Evolutionary conservation across 1,139 yeast genomes (phyloP).

Genomic region (Geotrichum aggregatum): DNA sequence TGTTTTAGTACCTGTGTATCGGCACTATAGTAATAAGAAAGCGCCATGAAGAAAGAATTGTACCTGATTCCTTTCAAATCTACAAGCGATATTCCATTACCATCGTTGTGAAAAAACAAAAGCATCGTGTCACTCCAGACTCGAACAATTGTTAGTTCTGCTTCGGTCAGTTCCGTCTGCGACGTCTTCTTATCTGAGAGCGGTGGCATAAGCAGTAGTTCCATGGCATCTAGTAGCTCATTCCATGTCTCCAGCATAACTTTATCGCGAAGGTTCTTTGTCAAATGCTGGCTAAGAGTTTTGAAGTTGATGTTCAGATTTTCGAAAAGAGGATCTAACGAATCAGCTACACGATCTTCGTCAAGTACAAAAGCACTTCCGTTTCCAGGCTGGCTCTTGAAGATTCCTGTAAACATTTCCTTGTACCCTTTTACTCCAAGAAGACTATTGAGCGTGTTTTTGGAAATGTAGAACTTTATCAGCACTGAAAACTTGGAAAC

Average conservation of each 20-base stretch:
- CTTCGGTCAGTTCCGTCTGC: conserved; percentile 49
- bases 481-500: conserved; percentile 55
- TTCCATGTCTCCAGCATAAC: conserved; percentile 79
- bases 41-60: conserved; percentile 59
- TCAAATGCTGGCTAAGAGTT: conserved; percentile 58
- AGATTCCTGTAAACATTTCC: neutral
- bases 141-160: conserved; percentile 66
- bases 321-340: conserved; percentile 70
- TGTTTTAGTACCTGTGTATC: conserved; percentile 47
- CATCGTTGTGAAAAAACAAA: conserved; percentile 75
- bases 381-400: neutral
- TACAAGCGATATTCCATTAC: conserved; percentile 73
- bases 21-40: conserved; percentile 57
- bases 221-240: conserved; percentile 59
- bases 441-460: conserved; percentile 30
- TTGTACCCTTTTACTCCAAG: conserved; percentile 5
- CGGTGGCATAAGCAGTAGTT: conserved; percentile 62
- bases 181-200: conserved; percentile 54
- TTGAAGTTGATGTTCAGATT: conserved; percentile 66
- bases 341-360: conserved; percentile 55
- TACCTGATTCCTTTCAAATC: conserved; percentile 60
- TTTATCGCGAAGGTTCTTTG: conserved; percentile 53
- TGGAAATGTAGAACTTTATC: conserved; percentile 46
- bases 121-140: conserved; percentile 65
- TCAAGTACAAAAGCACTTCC: neutral